phyloP scores from a whole-genome alignment of 75 land plant species.

The Selaginella tamariscina region DNA sequence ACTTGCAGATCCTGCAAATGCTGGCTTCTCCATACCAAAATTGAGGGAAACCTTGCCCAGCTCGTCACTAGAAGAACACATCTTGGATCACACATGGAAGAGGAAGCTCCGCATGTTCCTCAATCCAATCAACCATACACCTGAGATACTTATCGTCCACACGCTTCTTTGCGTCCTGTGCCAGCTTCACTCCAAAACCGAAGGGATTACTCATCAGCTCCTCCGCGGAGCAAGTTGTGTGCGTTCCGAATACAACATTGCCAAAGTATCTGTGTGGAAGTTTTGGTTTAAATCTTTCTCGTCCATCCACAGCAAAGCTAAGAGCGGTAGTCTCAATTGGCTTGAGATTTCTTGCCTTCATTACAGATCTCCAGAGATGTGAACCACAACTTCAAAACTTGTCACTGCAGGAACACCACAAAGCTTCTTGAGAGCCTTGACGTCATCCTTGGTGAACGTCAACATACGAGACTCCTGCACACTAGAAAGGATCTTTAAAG shows the following conservation, averaged over 20 bases:
- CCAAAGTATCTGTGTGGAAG: constrained; percentile 19
- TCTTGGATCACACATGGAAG: no score
- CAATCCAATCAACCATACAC: background rate
- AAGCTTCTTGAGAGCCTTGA: background rate
- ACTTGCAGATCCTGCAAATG: no score
- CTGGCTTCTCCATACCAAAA: no score
- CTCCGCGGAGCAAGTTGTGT: background rate
- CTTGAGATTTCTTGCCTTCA: background rate
- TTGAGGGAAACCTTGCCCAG: no score
- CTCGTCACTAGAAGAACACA: no score
- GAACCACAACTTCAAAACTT: constrained; percentile 3
- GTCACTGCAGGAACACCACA: background rate
- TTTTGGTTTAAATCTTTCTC: constrained; percentile 11
- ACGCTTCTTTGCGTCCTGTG: background rate
- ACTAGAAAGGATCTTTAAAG: background rate
- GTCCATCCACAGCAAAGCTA: constrained; percentile 6
- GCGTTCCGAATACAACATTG: constrained; percentile 3
- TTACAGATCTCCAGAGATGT: background rate
- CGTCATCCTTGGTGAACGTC: background rate
- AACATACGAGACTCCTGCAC: background rate
- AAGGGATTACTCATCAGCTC: background rate
- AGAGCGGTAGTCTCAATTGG: background rate
- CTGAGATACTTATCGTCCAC: constrained; percentile 12
- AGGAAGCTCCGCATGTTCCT: no score
- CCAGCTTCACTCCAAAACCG: background rate